phyloP scores from a whole-genome alignment of 176 grass and related monocot species.

The Eragrostis nindensis region DNA sequence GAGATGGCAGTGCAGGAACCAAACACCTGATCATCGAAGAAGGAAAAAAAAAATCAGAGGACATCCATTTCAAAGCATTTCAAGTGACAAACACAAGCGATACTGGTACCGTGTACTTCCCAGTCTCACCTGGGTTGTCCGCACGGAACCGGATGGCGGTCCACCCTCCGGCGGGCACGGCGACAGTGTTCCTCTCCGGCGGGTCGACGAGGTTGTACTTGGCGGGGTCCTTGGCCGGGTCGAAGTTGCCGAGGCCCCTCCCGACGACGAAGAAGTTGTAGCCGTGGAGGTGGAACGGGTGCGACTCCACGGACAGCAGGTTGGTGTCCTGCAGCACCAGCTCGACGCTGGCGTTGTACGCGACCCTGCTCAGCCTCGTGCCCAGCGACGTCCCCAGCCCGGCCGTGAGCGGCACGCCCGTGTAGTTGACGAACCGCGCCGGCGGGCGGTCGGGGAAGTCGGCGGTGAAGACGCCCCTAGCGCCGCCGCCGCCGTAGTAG shows the following conservation, averaged over 20 bases:
- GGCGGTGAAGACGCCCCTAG: conserved; percentile 52
- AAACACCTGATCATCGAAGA: conserved; percentile 56
- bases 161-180: conserved; percentile 66
- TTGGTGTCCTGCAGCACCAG: conserved; percentile 73
- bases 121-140: conserved; percentile 42
- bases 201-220: conserved; percentile 67
- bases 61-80: no score
- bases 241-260: conserved; percentile 60
- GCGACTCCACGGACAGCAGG: conserved; percentile 62
- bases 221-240: conserved; percentile 50
- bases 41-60: no score
- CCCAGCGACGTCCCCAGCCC: conserved; percentile 57
- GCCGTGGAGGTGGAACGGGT: conserved; percentile 72
- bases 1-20: conserved; percentile 73
- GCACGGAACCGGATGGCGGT: conserved; percentile 62
- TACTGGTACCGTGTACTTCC: neutral
- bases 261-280: conserved; percentile 75
- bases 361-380: conserved; percentile 61
- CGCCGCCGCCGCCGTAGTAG: conserved; percentile 29
- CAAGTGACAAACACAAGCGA: neutral
- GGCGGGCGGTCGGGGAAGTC: conserved; percentile 62
- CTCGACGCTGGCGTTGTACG: conserved; percentile 62
- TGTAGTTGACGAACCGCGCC: conserved; percentile 50
- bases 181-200: conserved; percentile 67
- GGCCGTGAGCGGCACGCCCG: conserved; percentile 51